Base-by-base conservation (phyloP, 148 eudicot genomes). In the Vaccinium vitisidaea region DNA sequence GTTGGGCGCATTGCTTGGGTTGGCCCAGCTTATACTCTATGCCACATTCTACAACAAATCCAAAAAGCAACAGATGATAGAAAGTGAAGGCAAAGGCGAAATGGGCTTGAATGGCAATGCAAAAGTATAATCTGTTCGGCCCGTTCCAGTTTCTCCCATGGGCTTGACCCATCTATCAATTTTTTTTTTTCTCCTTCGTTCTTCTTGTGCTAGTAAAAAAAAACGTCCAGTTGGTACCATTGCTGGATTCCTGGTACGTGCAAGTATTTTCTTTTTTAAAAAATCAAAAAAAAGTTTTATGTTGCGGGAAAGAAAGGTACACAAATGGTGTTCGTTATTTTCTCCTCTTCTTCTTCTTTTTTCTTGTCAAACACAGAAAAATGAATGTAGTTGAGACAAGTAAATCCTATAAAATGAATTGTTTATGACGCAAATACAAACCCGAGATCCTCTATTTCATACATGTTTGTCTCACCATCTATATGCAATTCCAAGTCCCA, bases 21-120 rank as follows among this genome's bases (percentile, higher is more conserved):
- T 92, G 86, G 91, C 86, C 84, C 98, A 94, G 63, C 75, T 94
- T 55, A 76, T 92, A 36, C 85, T 94, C 0, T 93, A 93, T 73
- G 92, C 90, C 15, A 75, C 84, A 19, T 94, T 83, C 74, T 93
- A 93, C 91, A 90, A 90, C 90, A 90, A 90, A 78, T 92, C 93
- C 27, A 92, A 96, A 0, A 83, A 89, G 83, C 69, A 84, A 25
- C 91, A 89, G 56, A 82, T 86, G 32, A 90, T 83, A 7, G 92
- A 87, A 56, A 86, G 91, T 18, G 84, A 92, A 71, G 81, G 78
- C 61, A 87, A 90, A 58, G 75, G 78, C 16, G 88, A 92, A 48
- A 76, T 93, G 86, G 90, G 89, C 85, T 55, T 92, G 82, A 84
- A 87, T 80, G 16, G 9, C 58, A 80, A 18, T 55, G 82, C 63